Base-by-base conservation (phyloP, 129 eudicot species). In the Flaveria sonorensis region DNA sequence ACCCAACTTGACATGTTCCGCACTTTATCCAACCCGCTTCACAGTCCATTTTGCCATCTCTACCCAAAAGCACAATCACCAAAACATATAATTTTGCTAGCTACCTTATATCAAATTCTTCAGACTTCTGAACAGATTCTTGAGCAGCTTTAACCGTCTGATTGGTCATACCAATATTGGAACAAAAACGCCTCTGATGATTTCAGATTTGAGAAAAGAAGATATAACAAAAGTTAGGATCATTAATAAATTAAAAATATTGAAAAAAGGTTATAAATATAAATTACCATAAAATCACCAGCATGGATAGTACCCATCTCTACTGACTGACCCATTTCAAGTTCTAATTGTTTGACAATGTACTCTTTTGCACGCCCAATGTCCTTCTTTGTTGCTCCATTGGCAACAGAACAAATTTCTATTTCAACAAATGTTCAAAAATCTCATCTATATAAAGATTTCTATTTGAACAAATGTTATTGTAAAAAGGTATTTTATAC, bases 341-440 rank as follows among this genome's bases (percentile, higher is more conserved):
- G 88, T 85, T 91, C 89, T 18, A 93, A 82, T 53, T 91, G 92
- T 83, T 87, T 93, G 73, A 91, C 93, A 59, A 93, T 91, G 83
- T 88, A 90, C 59, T 90, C 97, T 83, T 90, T 93, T 45, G 98
- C 97, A 52, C 97, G 86, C 52, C 98, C 97, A 70, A 91, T 89
- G 82, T 93, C 98, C 86, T 91, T 93, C 92, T 91, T 93, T 80
- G 97, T 82, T 10, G 97, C 97, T 77, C 97, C 98, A 87, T 86
- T 83, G 30, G 94, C 96, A 87, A 89, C 87, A 79, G 96, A 90
- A 86, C 97, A 91, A 69, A 93, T 93, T 87, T 93, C 98, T 93
- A 85, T 55, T 84, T 77, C 81, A 87, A 80, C 88, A 92, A 67
- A 86, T 77, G 86, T 68, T 87, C 73, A 86, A 83, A 84, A 79